Evolutionary conservation across 2,329 filamentous ascomycete species (phyloP).

Genomic region (Byssoonygena ceratinophila): DNA sequence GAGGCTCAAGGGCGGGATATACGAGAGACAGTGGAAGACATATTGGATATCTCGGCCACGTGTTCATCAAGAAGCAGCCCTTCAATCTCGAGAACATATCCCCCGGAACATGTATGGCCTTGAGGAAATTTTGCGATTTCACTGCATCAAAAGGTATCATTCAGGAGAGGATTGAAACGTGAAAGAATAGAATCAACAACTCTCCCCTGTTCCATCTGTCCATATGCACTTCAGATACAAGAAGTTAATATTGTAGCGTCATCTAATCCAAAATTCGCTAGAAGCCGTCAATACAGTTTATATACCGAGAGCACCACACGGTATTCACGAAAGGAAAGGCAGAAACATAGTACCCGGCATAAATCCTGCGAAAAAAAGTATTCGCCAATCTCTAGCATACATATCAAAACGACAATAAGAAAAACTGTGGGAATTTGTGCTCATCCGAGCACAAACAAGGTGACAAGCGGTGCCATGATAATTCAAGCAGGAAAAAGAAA

Average conservation of each 20-base stretch:
- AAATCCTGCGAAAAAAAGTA: not conserved
- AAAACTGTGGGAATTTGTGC: constrained; percentile 11
- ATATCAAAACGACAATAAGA: not conserved
- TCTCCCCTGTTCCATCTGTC: not conserved
- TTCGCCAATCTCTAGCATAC: not conserved
- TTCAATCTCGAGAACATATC: too few species aligned
- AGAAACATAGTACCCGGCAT: constrained; percentile 1
- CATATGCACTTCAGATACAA: not conserved
- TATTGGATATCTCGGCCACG: too few species aligned
- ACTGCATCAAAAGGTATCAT: not conserved
- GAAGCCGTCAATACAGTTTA: not conserved
- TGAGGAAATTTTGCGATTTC: too few species aligned
- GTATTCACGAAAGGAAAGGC: not conserved
- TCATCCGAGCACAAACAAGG: not conserved
- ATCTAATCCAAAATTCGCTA: not conserved
- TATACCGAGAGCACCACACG: not conserved
- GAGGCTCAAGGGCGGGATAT: not conserved
- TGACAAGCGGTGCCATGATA: not conserved
- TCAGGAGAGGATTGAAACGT: not conserved
- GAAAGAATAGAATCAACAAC: not conserved
- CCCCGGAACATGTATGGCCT: too few species aligned
- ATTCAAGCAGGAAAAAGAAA: not conserved
- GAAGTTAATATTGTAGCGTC: not conserved
- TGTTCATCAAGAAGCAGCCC: too few species aligned
- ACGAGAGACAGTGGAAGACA: not conserved